These are phyloP conservation scores for Jasminum sambac DNA, from an alignment of 257 asterid genomes.

Conservation along the genomic window DNA sequence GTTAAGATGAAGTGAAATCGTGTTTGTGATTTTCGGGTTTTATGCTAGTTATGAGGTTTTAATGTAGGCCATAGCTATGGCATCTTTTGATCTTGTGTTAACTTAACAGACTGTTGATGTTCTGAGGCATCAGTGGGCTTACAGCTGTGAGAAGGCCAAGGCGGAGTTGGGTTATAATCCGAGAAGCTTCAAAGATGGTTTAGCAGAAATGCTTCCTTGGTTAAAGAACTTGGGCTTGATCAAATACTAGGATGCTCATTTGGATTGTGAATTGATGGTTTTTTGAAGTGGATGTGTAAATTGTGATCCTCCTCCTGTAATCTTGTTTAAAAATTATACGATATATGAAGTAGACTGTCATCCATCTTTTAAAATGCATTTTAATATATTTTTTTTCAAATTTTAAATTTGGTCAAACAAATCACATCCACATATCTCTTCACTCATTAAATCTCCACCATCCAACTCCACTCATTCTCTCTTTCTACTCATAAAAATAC, in stretches of 20 bases:
- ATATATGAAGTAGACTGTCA: not conserved
- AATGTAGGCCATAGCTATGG: not conserved
- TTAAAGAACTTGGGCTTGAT: slow-evolving; percentile 67
- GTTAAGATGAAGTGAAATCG: not conserved
- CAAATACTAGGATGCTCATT: slow-evolving; percentile 37
- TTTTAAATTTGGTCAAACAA: too few relatives aligned
- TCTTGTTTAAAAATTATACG: not conserved
- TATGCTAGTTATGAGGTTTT: not conserved
- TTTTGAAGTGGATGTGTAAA: not conserved
- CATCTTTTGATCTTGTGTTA: slow-evolving; percentile 18
- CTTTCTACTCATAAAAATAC: too few relatives aligned
- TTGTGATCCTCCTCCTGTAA: not conserved
- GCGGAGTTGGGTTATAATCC: slow-evolving; percentile 75
- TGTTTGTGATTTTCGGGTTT: not conserved
- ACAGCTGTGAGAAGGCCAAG: slow-evolving; percentile 80
- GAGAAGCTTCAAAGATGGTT: slow-evolving; percentile 77
- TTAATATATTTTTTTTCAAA: too few relatives aligned
- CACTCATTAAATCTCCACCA: too few relatives aligned
- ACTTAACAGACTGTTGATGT: slow-evolving; percentile 57
- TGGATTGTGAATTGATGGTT: not conserved
- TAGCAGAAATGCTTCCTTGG: slow-evolving; percentile 85
- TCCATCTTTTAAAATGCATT: too few relatives aligned
- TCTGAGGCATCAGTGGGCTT: slow-evolving; percentile 86
- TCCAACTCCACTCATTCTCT: too few relatives aligned
- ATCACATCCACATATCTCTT: too few relatives aligned